Percentiles rank a stretch among this genome's conserved stretches.
Conservation (phyloP, 108 stramenopile genomes). For the Chaetoceros tenuissimus region DNA sequence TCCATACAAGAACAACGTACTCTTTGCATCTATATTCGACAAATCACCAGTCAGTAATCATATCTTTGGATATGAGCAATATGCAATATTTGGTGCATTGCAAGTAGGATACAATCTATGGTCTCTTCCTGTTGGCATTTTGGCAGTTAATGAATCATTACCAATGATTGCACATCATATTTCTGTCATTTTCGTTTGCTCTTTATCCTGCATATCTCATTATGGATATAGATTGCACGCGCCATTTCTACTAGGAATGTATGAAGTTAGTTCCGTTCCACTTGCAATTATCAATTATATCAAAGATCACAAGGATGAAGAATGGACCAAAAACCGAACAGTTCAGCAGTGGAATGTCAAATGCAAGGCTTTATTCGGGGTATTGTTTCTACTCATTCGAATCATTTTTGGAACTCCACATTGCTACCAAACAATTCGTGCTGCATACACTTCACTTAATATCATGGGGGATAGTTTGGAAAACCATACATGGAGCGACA, state of each 20-base stretch:
- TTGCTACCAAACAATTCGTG: neutral
- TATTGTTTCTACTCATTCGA: conserved; percentile 24
- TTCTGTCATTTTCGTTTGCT: conserved; percentile 39
- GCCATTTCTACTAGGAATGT: conserved; percentile 50
- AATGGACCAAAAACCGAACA: conserved; percentile 17
- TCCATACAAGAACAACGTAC: neutral
- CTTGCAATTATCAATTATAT: conserved; percentile 60
- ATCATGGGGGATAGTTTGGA: too few species aligned
- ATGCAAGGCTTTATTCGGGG: conserved; percentile 18
- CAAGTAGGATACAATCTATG: neutral
- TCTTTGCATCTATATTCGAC: neutral
- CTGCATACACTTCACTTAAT: conserved; percentile 21
- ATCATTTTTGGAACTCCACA: conserved; percentile 4
- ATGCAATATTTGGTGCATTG: neutral
- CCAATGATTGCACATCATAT: conserved; percentile 65
- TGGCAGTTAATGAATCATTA: neutral
- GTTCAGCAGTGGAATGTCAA: conserved; percentile 9
- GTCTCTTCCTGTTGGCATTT: neutral
- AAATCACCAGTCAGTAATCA: neutral
- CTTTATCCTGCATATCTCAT: conserved; percentile 26
- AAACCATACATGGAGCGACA: conserved; percentile 9
- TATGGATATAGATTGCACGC: conserved; percentile 54
- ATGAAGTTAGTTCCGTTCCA: conserved; percentile 51
- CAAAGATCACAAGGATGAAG: conserved; percentile 45
- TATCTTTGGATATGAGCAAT: neutral